Conservation (phyloP, 345 rosid genomes). For the Gossypium mustelinum region DNA sequence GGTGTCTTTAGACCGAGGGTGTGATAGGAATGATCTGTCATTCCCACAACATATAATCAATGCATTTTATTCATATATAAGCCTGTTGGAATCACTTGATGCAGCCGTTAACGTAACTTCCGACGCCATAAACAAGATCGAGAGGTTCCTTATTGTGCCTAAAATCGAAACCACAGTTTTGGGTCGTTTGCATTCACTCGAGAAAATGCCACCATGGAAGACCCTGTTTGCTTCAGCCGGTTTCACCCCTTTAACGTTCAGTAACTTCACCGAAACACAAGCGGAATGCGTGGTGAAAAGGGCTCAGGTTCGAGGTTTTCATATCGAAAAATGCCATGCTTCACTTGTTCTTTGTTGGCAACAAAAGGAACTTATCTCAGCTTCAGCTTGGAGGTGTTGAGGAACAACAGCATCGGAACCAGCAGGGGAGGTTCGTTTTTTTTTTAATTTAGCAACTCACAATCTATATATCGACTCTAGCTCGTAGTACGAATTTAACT, state of each 20-base stretch:
- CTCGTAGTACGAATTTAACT: conserved; percentile 15
- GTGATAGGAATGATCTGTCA: conserved; percentile 39
- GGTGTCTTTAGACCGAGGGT: conserved; percentile 44
- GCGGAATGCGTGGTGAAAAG: conserved; percentile 51
- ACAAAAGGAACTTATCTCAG: conserved; percentile 44
- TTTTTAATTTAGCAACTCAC: conserved; percentile 21
- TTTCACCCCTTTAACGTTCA: conserved; percentile 37
- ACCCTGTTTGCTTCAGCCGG: conserved; percentile 44
- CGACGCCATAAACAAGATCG: conserved; percentile 47
- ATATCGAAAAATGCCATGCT: conserved; percentile 47
- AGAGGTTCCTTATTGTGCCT: conserved; percentile 49
- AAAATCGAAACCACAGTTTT: conserved; percentile 42
- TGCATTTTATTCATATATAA: conserved; percentile 38
- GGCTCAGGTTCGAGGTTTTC: conserved; percentile 47
- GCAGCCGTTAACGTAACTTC: conserved; percentile 37
- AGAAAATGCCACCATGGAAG: conserved; percentile 47
- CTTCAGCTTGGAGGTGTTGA: conserved; percentile 58
- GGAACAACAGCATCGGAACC: not conserved
- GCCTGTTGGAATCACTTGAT: conserved; percentile 45
- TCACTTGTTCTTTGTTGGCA: conserved; percentile 54
- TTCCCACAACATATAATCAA: conserved; percentile 45
- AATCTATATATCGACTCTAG: conserved; percentile 17
- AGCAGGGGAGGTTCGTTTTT: conserved; percentile 19
- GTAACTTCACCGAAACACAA: conserved; percentile 51
- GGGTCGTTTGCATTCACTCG: conserved; percentile 37